Percentiles rank a stretch among this genome's conserved stretches.
These are phyloP conservation scores for Arthroderma sp. DNA, from an alignment of 2,329 filamentous ascomycete species.

Conservation along the genomic window DNA sequence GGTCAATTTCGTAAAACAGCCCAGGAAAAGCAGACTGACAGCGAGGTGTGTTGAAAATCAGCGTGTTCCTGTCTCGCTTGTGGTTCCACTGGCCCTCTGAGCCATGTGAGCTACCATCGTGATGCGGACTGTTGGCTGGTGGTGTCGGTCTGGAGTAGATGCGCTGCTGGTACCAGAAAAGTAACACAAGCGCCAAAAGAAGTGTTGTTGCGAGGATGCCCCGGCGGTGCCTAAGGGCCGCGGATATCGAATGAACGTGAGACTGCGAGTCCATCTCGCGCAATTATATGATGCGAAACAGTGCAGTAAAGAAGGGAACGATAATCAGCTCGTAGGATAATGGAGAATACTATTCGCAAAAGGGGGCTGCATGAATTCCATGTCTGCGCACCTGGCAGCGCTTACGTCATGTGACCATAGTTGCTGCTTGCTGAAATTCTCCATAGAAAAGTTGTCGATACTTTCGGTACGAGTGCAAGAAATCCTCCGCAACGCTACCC, in stretches of 20 bases:
- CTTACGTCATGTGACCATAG: background rate
- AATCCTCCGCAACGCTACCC: no score
- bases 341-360: background rate
- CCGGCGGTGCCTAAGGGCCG: background rate
- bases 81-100: background rate
- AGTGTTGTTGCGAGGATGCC: background rate
- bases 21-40: slow-evolving; percentile 33
- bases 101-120: background rate
- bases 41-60: slow-evolving; percentile 27
- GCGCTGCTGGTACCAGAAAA: background rate
- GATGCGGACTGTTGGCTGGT: background rate
- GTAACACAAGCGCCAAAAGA: background rate
- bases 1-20: slow-evolving; percentile 29
- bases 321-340: background rate
- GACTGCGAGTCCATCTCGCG: background rate
- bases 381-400: background rate
- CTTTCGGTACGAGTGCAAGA: no score
- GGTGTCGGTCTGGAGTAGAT: background rate
- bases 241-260: background rate
- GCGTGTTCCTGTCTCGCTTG: slow-evolving; percentile 26
- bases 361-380: background rate
- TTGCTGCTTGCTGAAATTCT: background rate
- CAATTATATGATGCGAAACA: background rate
- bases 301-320: background rate
- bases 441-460: no score